Conservation (phyloP, 352 stramenopile species). For the Pelagophyceae sp. region DNA sequence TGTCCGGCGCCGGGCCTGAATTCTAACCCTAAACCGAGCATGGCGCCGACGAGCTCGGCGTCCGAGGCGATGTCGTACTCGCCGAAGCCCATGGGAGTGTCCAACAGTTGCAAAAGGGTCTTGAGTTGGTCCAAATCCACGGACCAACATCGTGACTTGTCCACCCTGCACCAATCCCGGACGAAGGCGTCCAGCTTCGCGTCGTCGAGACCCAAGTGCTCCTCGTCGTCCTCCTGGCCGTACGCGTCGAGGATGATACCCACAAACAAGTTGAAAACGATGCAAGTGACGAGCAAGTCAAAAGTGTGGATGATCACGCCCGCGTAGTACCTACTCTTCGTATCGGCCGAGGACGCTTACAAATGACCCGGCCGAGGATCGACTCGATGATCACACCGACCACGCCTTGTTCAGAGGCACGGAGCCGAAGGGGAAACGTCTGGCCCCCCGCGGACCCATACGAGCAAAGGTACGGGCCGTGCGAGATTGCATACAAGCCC, state of each 20-base stretch:
- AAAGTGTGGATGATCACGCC: slow-evolving; percentile 50
- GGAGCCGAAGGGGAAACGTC: too few relatives aligned
- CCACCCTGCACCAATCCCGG: slow-evolving; percentile 22
- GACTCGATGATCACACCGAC: too few relatives aligned
- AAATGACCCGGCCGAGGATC: too few relatives aligned
- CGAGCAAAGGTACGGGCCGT: too few relatives aligned
- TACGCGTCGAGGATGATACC: slow-evolving; percentile 83
- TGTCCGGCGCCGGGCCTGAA: not conserved
- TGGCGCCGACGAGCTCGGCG: slow-evolving; percentile 20
- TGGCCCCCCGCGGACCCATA: too few relatives aligned
- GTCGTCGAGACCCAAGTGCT: slow-evolving; percentile 64
- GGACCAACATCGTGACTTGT: slow-evolving; percentile 13
- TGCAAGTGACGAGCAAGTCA: slow-evolving; percentile 76
- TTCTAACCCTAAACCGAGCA: not conserved
- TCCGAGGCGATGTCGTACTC: slow-evolving; percentile 21
- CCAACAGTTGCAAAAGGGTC: slow-evolving; percentile 17
- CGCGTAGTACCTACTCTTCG: too few relatives aligned
- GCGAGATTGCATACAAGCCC: too few relatives aligned
- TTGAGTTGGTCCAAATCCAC: slow-evolving; percentile 17
- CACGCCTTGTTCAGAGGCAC: too few relatives aligned
- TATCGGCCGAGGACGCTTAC: too few relatives aligned
- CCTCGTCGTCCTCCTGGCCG: slow-evolving; percentile 68
- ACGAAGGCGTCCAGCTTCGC: slow-evolving; percentile 67
- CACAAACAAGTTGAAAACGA: slow-evolving; percentile 86
- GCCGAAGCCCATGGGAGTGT: slow-evolving; percentile 28